Evolutionary conservation across 805 yeast species (phyloP), one percentile per base, ranked within the genome.

Genomic region (Monosporozyma servazzii): DNA sequence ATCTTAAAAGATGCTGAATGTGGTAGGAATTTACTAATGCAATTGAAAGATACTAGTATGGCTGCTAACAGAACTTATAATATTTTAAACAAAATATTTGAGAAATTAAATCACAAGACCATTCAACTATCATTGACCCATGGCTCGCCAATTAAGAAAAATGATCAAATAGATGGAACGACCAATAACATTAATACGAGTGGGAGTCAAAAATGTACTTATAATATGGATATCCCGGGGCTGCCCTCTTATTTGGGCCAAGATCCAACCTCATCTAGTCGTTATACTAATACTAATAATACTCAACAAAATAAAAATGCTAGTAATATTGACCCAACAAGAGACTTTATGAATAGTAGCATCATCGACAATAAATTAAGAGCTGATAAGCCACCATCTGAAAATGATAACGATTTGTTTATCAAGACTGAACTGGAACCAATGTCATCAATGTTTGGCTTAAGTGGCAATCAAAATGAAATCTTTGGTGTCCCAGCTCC

Each of bases 21-120:
- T 49, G 97, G 96, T 17, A 82, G 83, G 65, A 78, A 79, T 55
- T 86, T 87, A 0, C 72, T 89, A 55, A 82, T 84, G 51, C 71
- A 76, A 36, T 72, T 89, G 61, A 87, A 86, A 61, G 86, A 81
- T 61, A 79, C 82, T 56, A 81, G 89, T 48, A 79, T 79, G 68
- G 86, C 96, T 3, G 91, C 96, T 0, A 74, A 79, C 49, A 73
- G 96, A 56, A 88, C 93, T 17, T 88, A 85, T 68, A 81, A 82
- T 58, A 80, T 89, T 51, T 75, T 88, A 63, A 86, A 86, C 64
- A 80, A 84, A n/a, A 68, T 88, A 50, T 86, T 86, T 62, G 91
- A 86, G 60, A 87, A 84, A 63, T 71, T 86, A 62, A 87, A 87
- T 62, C 75, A 84, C 59, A 77, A 80, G 62, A 85, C 93, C 0